These are phyloP conservation scores for Holtermannia corniformis DNA, from an alignment of 768 basidiomycete species.

Conservation along the genomic window DNA sequence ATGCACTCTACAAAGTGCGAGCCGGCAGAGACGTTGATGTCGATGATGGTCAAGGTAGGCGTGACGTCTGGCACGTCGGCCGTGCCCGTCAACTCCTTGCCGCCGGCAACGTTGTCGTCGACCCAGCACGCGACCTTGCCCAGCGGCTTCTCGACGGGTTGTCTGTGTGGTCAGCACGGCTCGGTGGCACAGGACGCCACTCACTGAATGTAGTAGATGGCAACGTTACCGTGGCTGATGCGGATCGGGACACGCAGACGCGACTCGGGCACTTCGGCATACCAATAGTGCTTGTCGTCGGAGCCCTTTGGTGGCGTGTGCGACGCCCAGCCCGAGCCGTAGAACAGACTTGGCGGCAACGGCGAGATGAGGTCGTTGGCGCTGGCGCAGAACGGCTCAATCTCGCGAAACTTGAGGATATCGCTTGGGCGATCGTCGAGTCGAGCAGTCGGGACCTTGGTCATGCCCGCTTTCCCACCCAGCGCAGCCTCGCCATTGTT, in stretches of 20 bases:
- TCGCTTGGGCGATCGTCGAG: slow-evolving; percentile 52
- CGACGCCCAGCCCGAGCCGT: slow-evolving; percentile 80
- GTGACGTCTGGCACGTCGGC: slow-evolving; percentile 54
- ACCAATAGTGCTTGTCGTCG: slow-evolving; percentile 73
- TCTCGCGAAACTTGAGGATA: slow-evolving; percentile 60
- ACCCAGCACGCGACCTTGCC: slow-evolving; percentile 35
- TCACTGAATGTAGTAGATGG: slow-evolving; percentile 69
- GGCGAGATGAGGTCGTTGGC: slow-evolving; percentile 98
- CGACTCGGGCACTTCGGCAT: slow-evolving; percentile 69
- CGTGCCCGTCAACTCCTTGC: slow-evolving; percentile 65
- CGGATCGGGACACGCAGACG: slow-evolving; percentile 71
- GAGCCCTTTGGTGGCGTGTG: slow-evolving; percentile 55
- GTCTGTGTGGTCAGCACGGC: slow-evolving; percentile 7
- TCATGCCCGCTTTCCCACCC: slow-evolving; percentile 43
- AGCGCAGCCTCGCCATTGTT: slow-evolving; percentile 31
- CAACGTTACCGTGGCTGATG: slow-evolving; percentile 80
- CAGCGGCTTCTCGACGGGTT: slow-evolving; percentile 23
- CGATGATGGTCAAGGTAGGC: slow-evolving; percentile 73
- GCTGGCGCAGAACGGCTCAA: slow-evolving; percentile 80
- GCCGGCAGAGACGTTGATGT: slow-evolving; percentile 67
- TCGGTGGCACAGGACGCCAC: slow-evolving; percentile 17
- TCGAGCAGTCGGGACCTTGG: slow-evolving; percentile 62
- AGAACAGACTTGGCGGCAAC: slow-evolving; percentile 81
- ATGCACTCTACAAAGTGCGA: slow-evolving; percentile 84
- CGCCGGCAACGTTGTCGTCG: slow-evolving; percentile 59